A percentile compares a stretch with the other conserved stretches of the same genome.
Conservation (phyloP, 192 early-diverging fungal species). For the Mortierella antarctica region DNA sequence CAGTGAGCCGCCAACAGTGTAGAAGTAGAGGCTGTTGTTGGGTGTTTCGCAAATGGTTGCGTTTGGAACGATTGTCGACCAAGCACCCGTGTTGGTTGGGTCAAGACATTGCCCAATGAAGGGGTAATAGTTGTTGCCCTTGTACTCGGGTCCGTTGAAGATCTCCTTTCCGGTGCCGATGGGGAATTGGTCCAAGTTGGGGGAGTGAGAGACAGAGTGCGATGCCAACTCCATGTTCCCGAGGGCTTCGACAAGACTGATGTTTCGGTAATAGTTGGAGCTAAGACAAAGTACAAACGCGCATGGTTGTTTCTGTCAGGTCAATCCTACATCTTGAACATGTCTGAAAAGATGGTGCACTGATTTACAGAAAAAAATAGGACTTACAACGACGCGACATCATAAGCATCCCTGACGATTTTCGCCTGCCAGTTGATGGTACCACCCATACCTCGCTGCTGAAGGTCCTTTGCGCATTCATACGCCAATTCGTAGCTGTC, state of each 20-base stretch:
- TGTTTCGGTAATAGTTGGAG: slow-evolving; percentile 25
- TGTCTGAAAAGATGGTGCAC: too few species aligned
- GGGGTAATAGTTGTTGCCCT: slow-evolving; percentile 23
- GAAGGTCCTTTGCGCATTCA: slow-evolving; percentile 2
- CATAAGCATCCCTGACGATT: slow-evolving; percentile 17
- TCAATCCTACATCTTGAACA: too few species aligned
- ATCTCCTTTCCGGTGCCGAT: slow-evolving; percentile 12
- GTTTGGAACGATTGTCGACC: slow-evolving; percentile 13
- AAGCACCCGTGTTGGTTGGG: slow-evolving; percentile 14
- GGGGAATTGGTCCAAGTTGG: slow-evolving; percentile 17
- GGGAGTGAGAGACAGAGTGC: slow-evolving; percentile 34
- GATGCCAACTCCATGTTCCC: slow-evolving; percentile 11
- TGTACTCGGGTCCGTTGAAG: slow-evolving; percentile 8
- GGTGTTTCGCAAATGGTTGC: slow-evolving; percentile 24
- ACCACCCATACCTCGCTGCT: slow-evolving; percentile 8
- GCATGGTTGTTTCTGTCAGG: too few species aligned
- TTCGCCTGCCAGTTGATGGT: slow-evolving; percentile 39
- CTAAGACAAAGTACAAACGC: not conserved
- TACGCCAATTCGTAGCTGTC: slow-evolving; percentile 17
- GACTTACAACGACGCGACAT: slow-evolving; percentile 14
- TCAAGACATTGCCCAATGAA: slow-evolving; percentile 37
- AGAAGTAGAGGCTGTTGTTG: slow-evolving; percentile 13
- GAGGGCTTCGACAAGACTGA: slow-evolving; percentile 26
- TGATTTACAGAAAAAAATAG: not conserved
- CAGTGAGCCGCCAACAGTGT: slow-evolving; percentile 19